Base-by-base conservation (phyloP, 2,329 filamentous ascomycete species). In the Amylocarpus encephaloides region DNA sequence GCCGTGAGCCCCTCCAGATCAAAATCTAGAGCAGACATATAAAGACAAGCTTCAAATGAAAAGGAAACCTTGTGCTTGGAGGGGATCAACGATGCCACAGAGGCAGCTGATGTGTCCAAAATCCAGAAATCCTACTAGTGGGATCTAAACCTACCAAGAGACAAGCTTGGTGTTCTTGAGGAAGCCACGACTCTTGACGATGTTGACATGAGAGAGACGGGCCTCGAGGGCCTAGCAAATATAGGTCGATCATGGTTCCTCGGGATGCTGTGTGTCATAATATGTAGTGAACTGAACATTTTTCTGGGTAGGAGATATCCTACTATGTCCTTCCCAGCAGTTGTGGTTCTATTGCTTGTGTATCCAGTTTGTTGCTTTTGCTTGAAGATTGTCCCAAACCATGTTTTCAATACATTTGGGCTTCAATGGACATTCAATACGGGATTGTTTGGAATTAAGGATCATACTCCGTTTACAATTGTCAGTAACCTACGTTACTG, bases 381-480 rank as follows among this genome's bases (percentile, higher is more conserved):
- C 82, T 78, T 79, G 11, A 53, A 49, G 16, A 42, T 60, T 6
- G 58, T 64, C 54, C 62, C 61, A 7, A 43, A 42, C 2, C 43
- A 48, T 16, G 47, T 54, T 38, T 60, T 61, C 46, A 71, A 60
- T 16, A 75, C 73, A 0, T 76, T 82, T 55, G 81, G 81, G 9
- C 50, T 73, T 5, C 68, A 60, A 16, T 82, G 76, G 73, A 74
- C 72, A 18, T 67, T 85, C n/a, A 86, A 85, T 50, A 80, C 82
- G 0, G 81, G 81, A 0, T 82, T 82, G 1, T 86, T 86, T 67
- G 86, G 84, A 60, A 74, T 83, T 64, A 86, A 86, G 65, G 83
- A 86, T 62, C 83, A 86, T 62, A 69, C 79, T 38, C 76, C 86
- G 52, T 84, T 86, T 50, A 78, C 82, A 15, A 78, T 85, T 56